Base-by-base conservation (phyloP, 176 grass and related monocot genomes). In the Leersia perrieri region DNA sequence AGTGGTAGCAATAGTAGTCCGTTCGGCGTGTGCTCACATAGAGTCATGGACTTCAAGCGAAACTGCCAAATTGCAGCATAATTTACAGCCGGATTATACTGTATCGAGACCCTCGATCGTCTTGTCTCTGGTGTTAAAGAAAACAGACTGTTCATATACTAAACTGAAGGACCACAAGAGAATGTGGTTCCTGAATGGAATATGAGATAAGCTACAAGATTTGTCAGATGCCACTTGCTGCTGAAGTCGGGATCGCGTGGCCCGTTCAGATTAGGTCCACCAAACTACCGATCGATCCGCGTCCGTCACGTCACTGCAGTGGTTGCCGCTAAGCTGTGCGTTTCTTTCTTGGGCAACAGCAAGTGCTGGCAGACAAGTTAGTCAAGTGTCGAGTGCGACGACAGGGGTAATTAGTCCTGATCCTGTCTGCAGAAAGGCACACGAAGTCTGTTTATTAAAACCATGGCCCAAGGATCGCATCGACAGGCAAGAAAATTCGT, bases 341-440 rank as follows among this genome's bases (percentile, higher is more conserved):
- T 58, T 38, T 18, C 66, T 70, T 28, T 67, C 3, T 4, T 18
- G 22, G 39, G 25, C 33, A 44, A 40, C 60, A 53, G 47, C 76
- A 80, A 68, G 76, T 62, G 70, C 76, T 55, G 22, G 1, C 20
- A 5, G 76, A 51, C 87, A 70, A 80, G 71, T 65, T 0, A 29
- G 58, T 7, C 47, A 66, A 78, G 71, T 35, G 39, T 28, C 22
- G 30, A 55, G 64, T 9, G 57, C 18, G 35, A 73, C 67, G 60
- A 58, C 53, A 58, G 53, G 45, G 5, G 82, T 39, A 74, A 53
- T 62, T 30, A 5, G 72, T 71, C 76, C 55, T 65, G 64, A 28
- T 76, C 80, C 27, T 76, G 77, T 76, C 77, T 85, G 55, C 70
- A 9, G 53, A 89, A 85, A 81, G 64, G 63, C 7, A 75, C 51